phyloP scores from a whole-genome alignment of 2,329 filamentous ascomycete species.

The Ramichloridium luteum region DNA sequence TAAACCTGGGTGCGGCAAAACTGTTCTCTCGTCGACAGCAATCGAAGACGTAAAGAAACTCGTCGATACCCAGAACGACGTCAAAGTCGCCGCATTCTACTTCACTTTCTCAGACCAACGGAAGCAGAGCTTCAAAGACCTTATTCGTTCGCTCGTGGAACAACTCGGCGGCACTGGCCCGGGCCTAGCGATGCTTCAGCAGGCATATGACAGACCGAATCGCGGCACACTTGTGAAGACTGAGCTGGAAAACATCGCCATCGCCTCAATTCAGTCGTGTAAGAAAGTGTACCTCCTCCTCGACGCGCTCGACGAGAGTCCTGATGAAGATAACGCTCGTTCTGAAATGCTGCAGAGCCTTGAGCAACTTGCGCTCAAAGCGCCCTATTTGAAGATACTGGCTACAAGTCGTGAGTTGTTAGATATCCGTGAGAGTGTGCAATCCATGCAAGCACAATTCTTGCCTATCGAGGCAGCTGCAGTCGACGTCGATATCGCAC shows the following conservation, averaged over 20 bases:
- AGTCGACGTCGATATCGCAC: constrained; percentile 12
- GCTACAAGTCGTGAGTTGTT: constrained; percentile 14
- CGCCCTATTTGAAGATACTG: constrained; percentile 11
- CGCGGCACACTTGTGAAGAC: constrained; percentile 7
- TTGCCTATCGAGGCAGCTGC: constrained; percentile 5
- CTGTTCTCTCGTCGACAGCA: constrained; percentile 13
- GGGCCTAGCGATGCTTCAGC: constrained; percentile 10
- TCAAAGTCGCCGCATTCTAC: constrained; percentile 11
- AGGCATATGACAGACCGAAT: constrained; percentile 10
- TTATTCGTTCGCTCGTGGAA: constrained; percentile 11
- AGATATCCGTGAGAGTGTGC: constrained; percentile 9
- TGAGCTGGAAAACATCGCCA: constrained; percentile 13
- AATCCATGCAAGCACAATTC: constrained; percentile 3
- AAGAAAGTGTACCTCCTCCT: constrained; percentile 22
- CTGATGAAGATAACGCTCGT: constrained; percentile 6
- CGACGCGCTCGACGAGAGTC: constrained; percentile 27
- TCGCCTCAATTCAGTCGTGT: constrained; percentile 6
- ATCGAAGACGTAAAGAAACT: constrained; percentile 10
- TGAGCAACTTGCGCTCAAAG: neutral
- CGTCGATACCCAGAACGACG: neutral
- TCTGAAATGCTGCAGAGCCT: neutral
- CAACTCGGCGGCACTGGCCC: constrained; percentile 13
- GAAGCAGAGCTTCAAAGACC: constrained; percentile 12
- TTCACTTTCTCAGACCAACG: constrained; percentile 14
- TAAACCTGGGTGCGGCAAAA: constrained; percentile 16